Conservation (phyloP, 2,329 filamentous ascomycete genomes). For the Diplocarpon rosae region DNA sequence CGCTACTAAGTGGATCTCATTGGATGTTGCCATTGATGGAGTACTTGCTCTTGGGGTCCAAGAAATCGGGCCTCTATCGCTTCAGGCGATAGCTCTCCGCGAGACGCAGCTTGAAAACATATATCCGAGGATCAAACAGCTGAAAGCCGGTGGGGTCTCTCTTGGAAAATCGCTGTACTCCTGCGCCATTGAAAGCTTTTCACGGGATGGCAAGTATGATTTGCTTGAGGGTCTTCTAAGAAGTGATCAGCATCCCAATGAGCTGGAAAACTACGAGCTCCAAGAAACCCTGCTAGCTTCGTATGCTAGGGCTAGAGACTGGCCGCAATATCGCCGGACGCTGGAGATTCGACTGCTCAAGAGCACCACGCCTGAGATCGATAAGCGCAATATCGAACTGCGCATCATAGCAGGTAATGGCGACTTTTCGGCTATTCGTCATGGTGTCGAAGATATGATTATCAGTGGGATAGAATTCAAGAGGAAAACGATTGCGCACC, state of each 20-base stretch:
- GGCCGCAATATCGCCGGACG: constrained; percentile 41
- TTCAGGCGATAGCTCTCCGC: constrained; percentile 67
- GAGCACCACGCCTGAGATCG: constrained; percentile 27
- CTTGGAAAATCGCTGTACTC: constrained; percentile 54
- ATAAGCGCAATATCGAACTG: constrained; percentile 37
- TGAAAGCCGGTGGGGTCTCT: constrained; percentile 51
- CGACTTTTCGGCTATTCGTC: constrained; percentile 24
- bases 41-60: constrained; percentile 60
- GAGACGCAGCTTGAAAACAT: constrained; percentile 46
- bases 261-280: constrained; percentile 42
- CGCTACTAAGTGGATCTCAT: constrained; percentile 61
- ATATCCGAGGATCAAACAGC: constrained; percentile 44
- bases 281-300: constrained; percentile 43
- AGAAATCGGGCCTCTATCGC: constrained; percentile 60
- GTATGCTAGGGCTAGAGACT: constrained; percentile 40
- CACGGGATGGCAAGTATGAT: constrained; percentile 37
- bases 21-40: constrained; percentile 61
- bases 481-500: constrained; percentile 32
- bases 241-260: constrained; percentile 55
- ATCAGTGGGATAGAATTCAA: constrained; percentile 32
- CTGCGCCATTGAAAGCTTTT: constrained; percentile 53
- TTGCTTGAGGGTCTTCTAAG: constrained; percentile 26
- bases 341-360: constrained; percentile 40
- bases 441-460: constrained; percentile 37
- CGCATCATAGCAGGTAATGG: constrained; percentile 28